These are phyloP conservation scores for Marasmius tenuissimus DNA, from an alignment of 1,284 basidiomycete genomes.

Conservation along the genomic window DNA sequence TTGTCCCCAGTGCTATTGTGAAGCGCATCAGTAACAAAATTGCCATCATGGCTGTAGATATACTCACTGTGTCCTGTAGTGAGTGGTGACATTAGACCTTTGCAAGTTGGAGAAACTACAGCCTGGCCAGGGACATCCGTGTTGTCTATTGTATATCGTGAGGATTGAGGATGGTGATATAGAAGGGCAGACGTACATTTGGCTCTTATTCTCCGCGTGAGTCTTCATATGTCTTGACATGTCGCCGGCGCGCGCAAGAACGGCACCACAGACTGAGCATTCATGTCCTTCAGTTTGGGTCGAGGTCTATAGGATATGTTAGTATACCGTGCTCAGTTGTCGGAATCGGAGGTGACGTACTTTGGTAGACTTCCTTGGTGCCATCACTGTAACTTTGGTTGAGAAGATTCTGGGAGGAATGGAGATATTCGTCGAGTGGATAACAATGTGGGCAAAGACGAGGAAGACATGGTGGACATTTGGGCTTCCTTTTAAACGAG, in stretches of 20 bases:
- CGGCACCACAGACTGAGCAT: neutral
- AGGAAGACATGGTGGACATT: neutral
- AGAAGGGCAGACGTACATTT: neutral
- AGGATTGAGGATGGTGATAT: neutral
- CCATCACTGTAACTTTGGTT: neutral
- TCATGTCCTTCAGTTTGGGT: neutral
- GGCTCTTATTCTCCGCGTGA: neutral
- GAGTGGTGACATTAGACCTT: neutral
- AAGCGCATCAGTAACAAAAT: neutral
- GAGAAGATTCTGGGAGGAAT: neutral
- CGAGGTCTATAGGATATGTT: neutral
- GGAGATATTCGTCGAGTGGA: neutral
- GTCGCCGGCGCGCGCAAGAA: neutral
- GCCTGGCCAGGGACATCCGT: neutral
- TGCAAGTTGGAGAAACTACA: neutral
- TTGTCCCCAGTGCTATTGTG: slow-evolving; percentile 4
- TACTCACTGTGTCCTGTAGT: neutral
- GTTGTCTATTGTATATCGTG: neutral
- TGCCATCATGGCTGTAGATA: neutral
- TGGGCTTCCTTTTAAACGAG: neutral
- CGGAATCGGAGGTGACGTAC: neutral
- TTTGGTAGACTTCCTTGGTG: neutral
- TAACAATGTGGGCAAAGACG: neutral
- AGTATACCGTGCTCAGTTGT: neutral
- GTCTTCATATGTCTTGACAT: neutral